These are phyloP conservation scores for Backusella australiensis DNA, from an alignment of 192 early-diverging fungal species.

Conservation along the genomic window DNA sequence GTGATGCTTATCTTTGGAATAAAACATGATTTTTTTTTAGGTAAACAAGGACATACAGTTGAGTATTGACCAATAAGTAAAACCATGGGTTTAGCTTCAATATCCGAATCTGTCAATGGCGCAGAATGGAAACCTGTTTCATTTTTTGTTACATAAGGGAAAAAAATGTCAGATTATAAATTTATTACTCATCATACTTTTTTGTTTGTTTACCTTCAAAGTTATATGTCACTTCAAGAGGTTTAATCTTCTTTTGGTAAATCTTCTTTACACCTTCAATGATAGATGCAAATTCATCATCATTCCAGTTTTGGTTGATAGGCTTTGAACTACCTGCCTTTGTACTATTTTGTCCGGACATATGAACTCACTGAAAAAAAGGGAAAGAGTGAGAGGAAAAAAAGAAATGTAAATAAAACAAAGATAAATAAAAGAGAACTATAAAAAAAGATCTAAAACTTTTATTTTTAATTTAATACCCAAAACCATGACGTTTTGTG, in stretches of 20 bases:
- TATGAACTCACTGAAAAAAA: background rate
- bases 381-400: background rate
- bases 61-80: slow-evolving; percentile 87
- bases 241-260: slow-evolving; percentile 70
- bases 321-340: background rate
- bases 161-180: background rate
- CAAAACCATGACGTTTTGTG: background rate
- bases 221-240: slow-evolving; percentile 68
- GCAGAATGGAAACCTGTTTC: slow-evolving; percentile 68
- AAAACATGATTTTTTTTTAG: background rate
- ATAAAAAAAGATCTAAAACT: background rate
- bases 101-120: slow-evolving; percentile 77
- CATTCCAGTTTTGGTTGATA: slow-evolving; percentile 6
- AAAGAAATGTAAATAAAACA: background rate
- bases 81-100: slow-evolving; percentile 85
- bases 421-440: background rate
- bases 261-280: slow-evolving; percentile 68
- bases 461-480: background rate
- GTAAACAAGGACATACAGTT: slow-evolving; percentile 46
- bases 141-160: background rate
- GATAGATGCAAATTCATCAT: slow-evolving; percentile 55
- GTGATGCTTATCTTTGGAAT: background rate
- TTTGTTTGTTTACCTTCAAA: slow-evolving; percentile 51
- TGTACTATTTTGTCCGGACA: background rate
- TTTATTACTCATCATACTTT: background rate